Evolutionary conservation across 2,329 filamentous ascomycete species (phyloP), one percentile per base, ranked within the genome.

Genomic region (Colletotrichum sp.): DNA sequence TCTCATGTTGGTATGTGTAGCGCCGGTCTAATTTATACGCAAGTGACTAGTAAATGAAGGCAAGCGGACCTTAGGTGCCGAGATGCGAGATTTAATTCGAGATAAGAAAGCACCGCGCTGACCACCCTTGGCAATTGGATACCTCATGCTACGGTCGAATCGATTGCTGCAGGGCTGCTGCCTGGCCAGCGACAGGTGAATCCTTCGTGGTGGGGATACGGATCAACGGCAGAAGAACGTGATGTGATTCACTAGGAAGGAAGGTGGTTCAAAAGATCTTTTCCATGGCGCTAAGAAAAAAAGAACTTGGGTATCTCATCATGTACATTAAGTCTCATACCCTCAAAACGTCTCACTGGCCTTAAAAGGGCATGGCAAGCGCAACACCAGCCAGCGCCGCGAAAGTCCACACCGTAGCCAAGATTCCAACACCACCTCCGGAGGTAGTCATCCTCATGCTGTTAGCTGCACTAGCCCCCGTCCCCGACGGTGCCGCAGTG

Each of bases 121-220:
- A 52, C 44, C 44, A 52, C 44, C 44, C 44, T 52, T 52, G n/a
- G 6, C n/a, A 52, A 0, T 52, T 13, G 10, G 0, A 13, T 0
- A 13, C 44, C 44, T 8, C 0, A 21, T 21, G 0, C n/a, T 52
- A 1, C 0, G 10, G 44, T 52, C n/a, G 44, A 52, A 21, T 52
- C 0, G 10, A 52, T 21, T 49, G 1, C 1, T 24, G n/a, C n/a
- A 13, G n/a, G 44, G 0, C 0, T 52, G n/a, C 44, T 52, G 44
- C 44, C 44, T 52, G 10, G 44, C 44, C 44, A 52, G n/a, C n/a
- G 44, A 8, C 44, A 0, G 44, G 3, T 6, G 10, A 52, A 52
- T 21, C 44, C 44, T 21, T 52, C 44, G 44, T 2, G 0, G 44
- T 52, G 44, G 44, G 0, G 44, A 52, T 52, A 0, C n/a, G n/a